These are phyloP conservation scores for Paramecium caudatum DNA, from an alignment of 73 alveolate genomes.

Conservation along the genomic window DNA sequence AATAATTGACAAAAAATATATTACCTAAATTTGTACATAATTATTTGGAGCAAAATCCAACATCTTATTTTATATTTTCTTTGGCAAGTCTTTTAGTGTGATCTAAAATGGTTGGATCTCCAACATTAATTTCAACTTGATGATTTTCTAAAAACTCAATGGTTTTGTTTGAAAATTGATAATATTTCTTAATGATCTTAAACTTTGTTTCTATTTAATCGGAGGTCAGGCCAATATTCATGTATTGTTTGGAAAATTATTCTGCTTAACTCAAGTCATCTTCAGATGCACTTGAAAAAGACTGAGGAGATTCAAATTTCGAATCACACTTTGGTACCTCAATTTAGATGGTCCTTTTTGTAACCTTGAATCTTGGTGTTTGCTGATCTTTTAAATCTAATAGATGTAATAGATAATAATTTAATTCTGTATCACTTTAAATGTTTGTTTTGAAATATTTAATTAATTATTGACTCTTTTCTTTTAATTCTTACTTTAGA, in stretches of 20 bases:
- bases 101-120: not conserved
- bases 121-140: not conserved
- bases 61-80: not conserved
- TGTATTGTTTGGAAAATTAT: not conserved
- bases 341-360: not conserved
- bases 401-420: constrained; percentile 24
- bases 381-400: constrained; percentile 13
- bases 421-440: not conserved
- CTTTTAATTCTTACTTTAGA: not conserved
- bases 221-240: not conserved
- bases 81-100: constrained; percentile 43
- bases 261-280: not conserved
- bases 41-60: not conserved
- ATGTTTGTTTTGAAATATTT: not conserved
- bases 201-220: not conserved
- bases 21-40: not conserved
- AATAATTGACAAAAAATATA: not conserved
- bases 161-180: constrained; percentile 12
- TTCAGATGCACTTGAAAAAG: constrained; percentile 26
- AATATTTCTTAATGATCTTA: not conserved
- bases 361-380: not conserved
- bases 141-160: constrained; percentile 6
- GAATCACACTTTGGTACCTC: not conserved
- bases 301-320: not conserved
- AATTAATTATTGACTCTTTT: not conserved